A percentile compares a stretch with the other conserved stretches of the same genome.
phyloP scores from a whole-genome alignment of 306 rosid species.

The Gastrolobium villosum region DNA sequence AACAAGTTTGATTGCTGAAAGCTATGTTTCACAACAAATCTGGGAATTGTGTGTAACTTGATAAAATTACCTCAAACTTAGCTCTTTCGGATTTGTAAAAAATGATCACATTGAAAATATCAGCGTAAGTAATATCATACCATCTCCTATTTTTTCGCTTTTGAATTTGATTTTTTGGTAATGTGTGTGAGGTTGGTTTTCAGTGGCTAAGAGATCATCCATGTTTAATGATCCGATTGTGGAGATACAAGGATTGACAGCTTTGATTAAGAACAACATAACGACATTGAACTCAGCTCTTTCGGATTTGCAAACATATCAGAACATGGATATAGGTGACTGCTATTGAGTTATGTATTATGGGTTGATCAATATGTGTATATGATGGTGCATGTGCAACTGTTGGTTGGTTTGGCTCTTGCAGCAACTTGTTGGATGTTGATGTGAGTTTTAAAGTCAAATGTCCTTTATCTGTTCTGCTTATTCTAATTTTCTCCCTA shows the following conservation, averaged over 20 bases:
- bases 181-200: constrained; percentile 29
- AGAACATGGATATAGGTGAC: constrained; percentile 77
- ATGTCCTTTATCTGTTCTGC: no score
- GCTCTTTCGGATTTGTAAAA: no score
- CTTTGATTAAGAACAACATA: constrained; percentile 81
- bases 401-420: no score
- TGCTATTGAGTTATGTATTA: no score
- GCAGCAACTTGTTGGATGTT: no score
- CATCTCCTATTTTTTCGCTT: not conserved
- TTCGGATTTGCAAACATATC: constrained; percentile 83
- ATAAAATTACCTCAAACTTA: no score
- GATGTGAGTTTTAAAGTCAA: no score
- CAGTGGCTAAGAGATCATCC: constrained; percentile 91
- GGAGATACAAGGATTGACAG: constrained; percentile 88
- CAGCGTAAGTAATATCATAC: constrained; percentile 55
- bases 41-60: no score
- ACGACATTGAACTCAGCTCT: constrained; percentile 82
- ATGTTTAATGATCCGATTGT: constrained; percentile 86
- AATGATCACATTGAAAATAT: no score
- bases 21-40: no score
- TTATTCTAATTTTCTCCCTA: no score
- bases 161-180: constrained; percentile 15
- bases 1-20: no score
- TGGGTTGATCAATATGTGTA: constrained; percentile 80
- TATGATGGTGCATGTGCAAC: constrained; percentile 81